A percentile compares a stretch with the other conserved stretches of the same genome.
Evolutionary conservation across 208 protist genomes (phyloP).

Genomic region (Borovskyia barvae): DNA sequence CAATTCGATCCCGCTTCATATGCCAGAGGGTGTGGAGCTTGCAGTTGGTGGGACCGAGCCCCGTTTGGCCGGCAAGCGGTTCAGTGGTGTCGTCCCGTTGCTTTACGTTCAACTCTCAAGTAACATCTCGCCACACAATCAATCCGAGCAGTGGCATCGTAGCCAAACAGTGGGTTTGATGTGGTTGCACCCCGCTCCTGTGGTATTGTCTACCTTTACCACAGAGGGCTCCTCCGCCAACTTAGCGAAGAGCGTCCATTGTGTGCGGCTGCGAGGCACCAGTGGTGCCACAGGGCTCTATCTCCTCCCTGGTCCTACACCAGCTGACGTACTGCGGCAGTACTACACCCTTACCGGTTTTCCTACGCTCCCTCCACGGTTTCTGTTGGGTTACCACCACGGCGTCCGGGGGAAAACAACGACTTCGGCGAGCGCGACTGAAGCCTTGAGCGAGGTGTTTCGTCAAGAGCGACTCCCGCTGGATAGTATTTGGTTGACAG

Average conservation of each 20-base stretch:
- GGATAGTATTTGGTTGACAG: conserved; percentile 33
- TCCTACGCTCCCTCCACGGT: conserved; percentile 91
- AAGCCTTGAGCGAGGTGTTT: conserved; percentile 28
- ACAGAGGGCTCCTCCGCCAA: background rate
- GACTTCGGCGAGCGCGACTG: conserved; percentile 7
- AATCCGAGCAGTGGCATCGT: background rate
- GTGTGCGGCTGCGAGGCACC: conserved; percentile 48
- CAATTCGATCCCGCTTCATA: conserved; percentile 10
- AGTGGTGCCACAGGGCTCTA: conserved; percentile 93
- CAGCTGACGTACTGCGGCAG: conserved; percentile 82
- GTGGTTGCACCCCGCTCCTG: conserved; percentile 38
- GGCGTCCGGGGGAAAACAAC: conserved; percentile 10
- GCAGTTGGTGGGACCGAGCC: conserved; percentile 9
- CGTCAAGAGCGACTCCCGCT: conserved; percentile 23
- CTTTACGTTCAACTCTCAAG: conserved; percentile 20
- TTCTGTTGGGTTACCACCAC: conserved; percentile 96
- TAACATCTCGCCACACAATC: background rate
- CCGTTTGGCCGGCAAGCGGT: background rate
- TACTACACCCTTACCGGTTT: conserved; percentile 94
- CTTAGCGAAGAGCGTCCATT: background rate
- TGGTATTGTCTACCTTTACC: conserved; percentile 16
- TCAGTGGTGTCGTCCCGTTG: conserved; percentile 18
- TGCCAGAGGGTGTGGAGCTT: conserved; percentile 10
- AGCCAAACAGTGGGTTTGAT: conserved; percentile 37
- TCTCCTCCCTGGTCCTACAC: conserved; percentile 88